Evolutionary conservation across 2,329 filamentous ascomycete genomes (phyloP), one percentile per base, ranked within the genome.

Genomic region (Nothophoma quercina): DNA sequence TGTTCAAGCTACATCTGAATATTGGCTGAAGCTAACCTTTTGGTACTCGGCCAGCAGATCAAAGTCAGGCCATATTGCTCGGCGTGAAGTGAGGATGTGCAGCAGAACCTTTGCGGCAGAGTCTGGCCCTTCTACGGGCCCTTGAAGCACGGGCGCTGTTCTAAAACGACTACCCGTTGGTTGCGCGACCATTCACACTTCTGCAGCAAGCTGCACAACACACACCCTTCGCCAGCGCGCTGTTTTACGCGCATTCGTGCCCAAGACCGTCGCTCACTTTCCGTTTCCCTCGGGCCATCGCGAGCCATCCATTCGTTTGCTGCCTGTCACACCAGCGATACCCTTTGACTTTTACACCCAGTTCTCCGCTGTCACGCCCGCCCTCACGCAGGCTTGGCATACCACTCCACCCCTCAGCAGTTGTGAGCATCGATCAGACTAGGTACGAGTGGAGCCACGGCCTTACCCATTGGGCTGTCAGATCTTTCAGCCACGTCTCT

Each of bases 401-500:
- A 22, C 23, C 26, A 38, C 19, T 53, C 44, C 50, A 48, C 43
- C 50, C 50, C 33, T 43, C 50, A 53, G 38, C 55, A 58, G 26
- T 23, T 34, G 45, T 25, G 29, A 44, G 23, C 47, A 43, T 36
- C 39, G 23, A 40, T 46, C 46, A 47, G 39, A 43, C 39, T 55
- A 52, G 52, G 50, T 52, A 39, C 46, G 18, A 56, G 53, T 59
- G 58, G 57, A 60, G 60, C 58, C 54, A 58, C 56, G 55, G 46
- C 55, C 54, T 60, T 60, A 55, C 59, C 55, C 56, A 58, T 61
- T 56, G 56, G 55, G 58, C 36, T 54, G 58, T 49, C 59, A 63
- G 50, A 56, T 59, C 62, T 57, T 57, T 54, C 62, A 66, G 62
- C 63, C 62, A 63, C 63, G 59, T 63, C 58, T 61, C 54, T 43